Base-by-base conservation (phyloP, 495 filamentous ascomycete species). In the Hyaloscypha finlandica region DNA sequence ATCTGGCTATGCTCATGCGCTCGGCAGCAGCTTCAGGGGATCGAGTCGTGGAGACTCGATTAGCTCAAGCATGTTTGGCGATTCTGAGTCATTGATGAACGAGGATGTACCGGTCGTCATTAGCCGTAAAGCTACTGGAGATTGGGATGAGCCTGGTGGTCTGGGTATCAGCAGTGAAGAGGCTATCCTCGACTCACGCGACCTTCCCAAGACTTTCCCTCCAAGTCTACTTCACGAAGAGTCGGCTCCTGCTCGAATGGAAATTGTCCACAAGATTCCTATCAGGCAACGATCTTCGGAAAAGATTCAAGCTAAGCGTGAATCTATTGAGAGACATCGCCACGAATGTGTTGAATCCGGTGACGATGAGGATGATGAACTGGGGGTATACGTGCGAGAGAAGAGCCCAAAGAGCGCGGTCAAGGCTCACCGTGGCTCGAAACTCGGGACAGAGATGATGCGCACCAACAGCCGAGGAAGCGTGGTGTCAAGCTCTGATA, bases 371-470 rank as follows among this genome's bases (percentile, higher is more conserved):
- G 93, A 97, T 60, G 93, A 97, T 60, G 93, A 96, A 71, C 85
- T 96, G 12, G 92, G 91, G 9, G 73, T 81, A 30, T 82, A 82
- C 35, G 79, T 83, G 8, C 84, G 88, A 29, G 77, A 84, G 16
- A 84, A 83, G 68, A 89, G 85, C 66, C 89, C 90, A 6, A 80
- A 82, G 51, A 74, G 73, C 37, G 67, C 72, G 22, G 66, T 74
- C 35, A 82, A 81, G 30, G 73, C 74, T 11, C 77, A 79, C 33
- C 80, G 86, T n/a, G 81, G 81, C 35, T 96, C 92, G 2, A 97
- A 96, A 74, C 84, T 97, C 2, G 91, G 92, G 2, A 92, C 89
- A 45, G 93, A 97, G 77, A 97, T 97, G 93, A 93, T 97, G 92
- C 86, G 93, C 22, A 96, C 92, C 29, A 96, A 96, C 75, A 95